Evolutionary conservation across 345 rosid genomes (phyloP).

Genomic region (Excoecaria cochinchinensis): DNA sequence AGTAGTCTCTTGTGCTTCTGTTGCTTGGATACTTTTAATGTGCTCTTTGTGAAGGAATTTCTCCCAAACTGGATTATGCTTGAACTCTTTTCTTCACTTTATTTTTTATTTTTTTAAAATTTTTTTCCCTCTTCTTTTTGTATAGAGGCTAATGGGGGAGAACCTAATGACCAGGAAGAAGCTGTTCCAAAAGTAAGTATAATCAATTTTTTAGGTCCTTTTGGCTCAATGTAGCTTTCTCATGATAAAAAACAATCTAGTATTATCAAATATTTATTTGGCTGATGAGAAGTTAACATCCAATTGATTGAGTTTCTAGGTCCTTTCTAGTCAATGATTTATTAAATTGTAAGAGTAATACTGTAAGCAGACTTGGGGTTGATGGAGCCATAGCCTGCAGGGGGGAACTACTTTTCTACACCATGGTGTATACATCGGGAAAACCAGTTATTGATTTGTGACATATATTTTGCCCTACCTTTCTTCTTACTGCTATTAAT

Average conservation of each 20-base stretch:
- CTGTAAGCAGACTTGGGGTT: neutral
- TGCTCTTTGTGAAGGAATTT: neutral
- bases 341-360: neutral
- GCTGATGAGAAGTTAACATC: neutral
- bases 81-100: slow-evolving; percentile 1
- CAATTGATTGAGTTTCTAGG: neutral
- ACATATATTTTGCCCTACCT: too few species aligned
- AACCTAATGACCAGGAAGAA: slow-evolving; percentile 23
- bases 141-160: slow-evolving; percentile 32
- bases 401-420: too few species aligned
- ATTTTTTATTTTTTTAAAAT: too few species aligned
- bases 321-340: neutral
- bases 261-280: neutral
- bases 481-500: too few species aligned
- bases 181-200: slow-evolving; percentile 40
- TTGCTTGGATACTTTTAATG: neutral
- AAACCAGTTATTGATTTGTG: too few species aligned
- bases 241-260: neutral
- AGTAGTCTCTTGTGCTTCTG: neutral
- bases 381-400: neutral
- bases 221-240: neutral
- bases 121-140: slow-evolving; percentile 4
- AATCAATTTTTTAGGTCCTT: neutral
- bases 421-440: too few species aligned
- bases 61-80: neutral